Evolutionary conservation across 2,329 filamentous ascomycete species (phyloP).

Genomic region (Hymenoscyphus occultus): DNA sequence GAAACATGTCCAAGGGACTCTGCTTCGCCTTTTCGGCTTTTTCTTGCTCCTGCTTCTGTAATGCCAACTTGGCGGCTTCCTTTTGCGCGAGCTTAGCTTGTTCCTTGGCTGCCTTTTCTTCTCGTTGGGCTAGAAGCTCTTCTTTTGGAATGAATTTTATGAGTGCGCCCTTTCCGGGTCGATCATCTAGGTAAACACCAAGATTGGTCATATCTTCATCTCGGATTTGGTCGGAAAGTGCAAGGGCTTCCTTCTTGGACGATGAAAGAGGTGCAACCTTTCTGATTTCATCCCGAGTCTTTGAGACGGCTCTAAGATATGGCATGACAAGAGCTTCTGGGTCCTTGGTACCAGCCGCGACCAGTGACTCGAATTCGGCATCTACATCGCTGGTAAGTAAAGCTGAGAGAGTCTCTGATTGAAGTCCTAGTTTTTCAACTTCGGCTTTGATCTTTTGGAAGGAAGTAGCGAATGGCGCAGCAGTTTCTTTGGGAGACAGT

Average conservation of each 20-base stretch:
- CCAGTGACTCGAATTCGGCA: conserved; percentile 46
- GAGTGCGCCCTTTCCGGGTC: conserved; percentile 65
- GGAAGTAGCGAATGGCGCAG: conserved; percentile 47
- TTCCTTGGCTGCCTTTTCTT: conserved; percentile 58
- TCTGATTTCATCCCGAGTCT: conserved; percentile 60
- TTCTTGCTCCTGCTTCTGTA: conserved; percentile 51
- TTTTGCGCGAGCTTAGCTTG: conserved; percentile 61
- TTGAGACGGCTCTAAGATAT: conserved; percentile 53
- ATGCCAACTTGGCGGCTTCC: conserved; percentile 47
- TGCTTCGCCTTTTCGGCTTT: conserved; percentile 57
- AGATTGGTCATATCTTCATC: conserved; percentile 78
- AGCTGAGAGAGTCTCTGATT: conserved; percentile 43
- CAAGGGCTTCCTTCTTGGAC: conserved; percentile 68
- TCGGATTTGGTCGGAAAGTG: conserved; percentile 75
- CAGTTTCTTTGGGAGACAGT: conserved; percentile 43
- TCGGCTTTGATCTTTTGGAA: conserved; percentile 47
- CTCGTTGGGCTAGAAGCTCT: conserved; percentile 55
- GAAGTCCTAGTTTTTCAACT: conserved; percentile 47
- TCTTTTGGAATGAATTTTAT: conserved; percentile 62
- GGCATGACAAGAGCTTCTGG: conserved; percentile 53
- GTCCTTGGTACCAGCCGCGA: conserved; percentile 47
- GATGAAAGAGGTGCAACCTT: conserved; percentile 49
- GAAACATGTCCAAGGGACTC: conserved; percentile 55
- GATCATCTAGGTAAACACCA: conserved; percentile 85
- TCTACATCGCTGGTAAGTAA: conserved; percentile 46